Base-by-base conservation (phyloP, 306 rosid species). In the Glycine latifolia region DNA sequence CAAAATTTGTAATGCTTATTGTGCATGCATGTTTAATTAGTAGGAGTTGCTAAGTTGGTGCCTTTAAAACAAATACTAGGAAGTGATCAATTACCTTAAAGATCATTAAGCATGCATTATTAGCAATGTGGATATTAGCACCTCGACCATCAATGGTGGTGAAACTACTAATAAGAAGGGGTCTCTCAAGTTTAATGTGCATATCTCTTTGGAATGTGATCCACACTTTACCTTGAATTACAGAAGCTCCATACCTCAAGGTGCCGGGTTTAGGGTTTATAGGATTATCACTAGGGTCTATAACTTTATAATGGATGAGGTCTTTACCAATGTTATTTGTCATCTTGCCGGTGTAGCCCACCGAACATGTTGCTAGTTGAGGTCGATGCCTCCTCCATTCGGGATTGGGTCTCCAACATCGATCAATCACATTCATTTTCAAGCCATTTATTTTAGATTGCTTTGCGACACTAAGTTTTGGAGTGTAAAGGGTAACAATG, bases 111-210 rank as follows among this genome's bases (percentile, higher is more conserved):
- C 85, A 83, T 43, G 87, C 89, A 72, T 77, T 77, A 17, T 72
- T 3, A 44, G 48, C 67, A 72, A 83, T 65, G 71, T 80, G 31
- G 31, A 26, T 2, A 26, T 26, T 26, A 26, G 2, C 31, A 1
- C 2, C 31, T 26, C 81, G 81, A 47, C 87, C 87, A 81, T 87
- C 85, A 6, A 87, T 83, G 39, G 83, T 14, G 14, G 89, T 87
- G 79, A 87, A 87, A 54, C 85, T 87, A 53, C 87, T 87, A 16
- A 87, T 60, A 20, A 87, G 86, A 60, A 83, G 79, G 16, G 81
- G 76, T 62, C 26, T 87, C 3, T 1, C 47, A 2, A 87, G 81
- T 39, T 5, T 67, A 67, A 84, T 87, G 6, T 59, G 14, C 84
- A 83, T 87, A 37, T 81, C 73, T 37, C 46, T 26, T 26, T 81